Evolutionary conservation across 2,329 filamentous ascomycete species (phyloP).

Genomic region (Aspergillus aculeatus): DNA sequence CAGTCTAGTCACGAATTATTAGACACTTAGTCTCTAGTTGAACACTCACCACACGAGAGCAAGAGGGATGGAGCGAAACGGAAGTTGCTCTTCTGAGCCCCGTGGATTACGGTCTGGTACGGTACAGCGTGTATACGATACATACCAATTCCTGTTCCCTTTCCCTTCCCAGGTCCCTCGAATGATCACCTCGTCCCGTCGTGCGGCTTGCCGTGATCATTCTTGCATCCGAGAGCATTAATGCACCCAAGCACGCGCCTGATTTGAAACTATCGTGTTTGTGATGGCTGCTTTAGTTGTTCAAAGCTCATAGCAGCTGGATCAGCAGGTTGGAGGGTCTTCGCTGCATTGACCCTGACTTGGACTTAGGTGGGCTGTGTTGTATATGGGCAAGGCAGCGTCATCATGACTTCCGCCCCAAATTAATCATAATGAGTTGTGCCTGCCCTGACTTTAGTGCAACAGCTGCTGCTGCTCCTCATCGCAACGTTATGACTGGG

Average conservation of each 20-base stretch:
- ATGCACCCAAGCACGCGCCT: background rate
- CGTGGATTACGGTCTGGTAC: slow-evolving; percentile 4
- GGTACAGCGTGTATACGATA: background rate
- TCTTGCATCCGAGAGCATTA: slow-evolving; percentile 18
- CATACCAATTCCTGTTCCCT: background rate
- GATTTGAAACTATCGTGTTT: background rate
- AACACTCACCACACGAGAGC: background rate
- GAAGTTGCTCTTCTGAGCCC: background rate
- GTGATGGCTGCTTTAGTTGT: background rate
- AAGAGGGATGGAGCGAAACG: background rate
- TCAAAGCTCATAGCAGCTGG: background rate
- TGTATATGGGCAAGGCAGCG: background rate
- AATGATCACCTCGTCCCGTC: slow-evolving; percentile 20
- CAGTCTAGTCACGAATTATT: slow-evolving; percentile 5
- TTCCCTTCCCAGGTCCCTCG: background rate
- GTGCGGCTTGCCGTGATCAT: slow-evolving; percentile 17
- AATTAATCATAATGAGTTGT: slow-evolving; percentile 2
- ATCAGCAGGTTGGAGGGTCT: background rate
- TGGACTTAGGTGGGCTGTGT: too few species aligned
- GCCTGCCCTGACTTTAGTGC: background rate
- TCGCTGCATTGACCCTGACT: too few species aligned
- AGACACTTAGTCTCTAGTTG: background rate
- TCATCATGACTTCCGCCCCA: slow-evolving; percentile 3
- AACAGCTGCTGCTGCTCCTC: background rate
- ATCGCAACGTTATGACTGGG: background rate